A percentile compares a stretch with the other conserved stretches of the same genome.
These are phyloP conservation scores for Ogataea dorogensis DNA, from an alignment of 805 yeast species.

Conservation along the genomic window DNA sequence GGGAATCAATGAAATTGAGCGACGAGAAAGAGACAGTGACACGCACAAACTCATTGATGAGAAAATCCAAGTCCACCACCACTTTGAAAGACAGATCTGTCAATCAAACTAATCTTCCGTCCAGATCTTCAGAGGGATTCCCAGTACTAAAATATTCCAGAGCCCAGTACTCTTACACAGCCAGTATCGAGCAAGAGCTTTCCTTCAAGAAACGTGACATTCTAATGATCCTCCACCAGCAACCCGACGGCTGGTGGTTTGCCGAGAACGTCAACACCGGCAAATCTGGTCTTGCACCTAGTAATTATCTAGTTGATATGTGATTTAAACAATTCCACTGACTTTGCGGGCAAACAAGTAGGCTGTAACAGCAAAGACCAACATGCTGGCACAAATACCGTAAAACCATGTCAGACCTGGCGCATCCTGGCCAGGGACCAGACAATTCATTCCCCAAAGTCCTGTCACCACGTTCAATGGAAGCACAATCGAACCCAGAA, in stretches of 20 bases:
- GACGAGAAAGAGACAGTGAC: conserved; percentile 5
- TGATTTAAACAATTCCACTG: conserved; percentile 31
- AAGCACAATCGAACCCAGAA: conserved; percentile 89
- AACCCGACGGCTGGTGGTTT: conserved; percentile 77
- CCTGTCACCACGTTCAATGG: conserved; percentile 97
- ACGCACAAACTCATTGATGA: conserved; percentile 16
- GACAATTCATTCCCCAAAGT: conserved; percentile 97
- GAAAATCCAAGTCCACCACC: conserved; percentile 33
- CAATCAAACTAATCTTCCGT: conserved; percentile 40
- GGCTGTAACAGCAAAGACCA: conserved; percentile 44
- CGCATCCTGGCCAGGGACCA: conserved; percentile 87
- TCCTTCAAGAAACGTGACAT: conserved; percentile 58
- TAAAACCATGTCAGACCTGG: conserved; percentile 68
- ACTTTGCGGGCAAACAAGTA: conserved; percentile 48
- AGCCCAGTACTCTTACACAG: conserved; percentile 58
- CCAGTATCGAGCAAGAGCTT: conserved; percentile 60
- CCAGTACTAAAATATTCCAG: conserved; percentile 50
- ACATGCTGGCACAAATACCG: conserved; percentile 46
- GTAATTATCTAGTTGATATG: conserved; percentile 47
- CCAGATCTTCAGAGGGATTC: conserved; percentile 50
- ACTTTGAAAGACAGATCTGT: conserved; percentile 24
- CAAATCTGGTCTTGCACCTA: conserved; percentile 60
- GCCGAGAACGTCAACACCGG: conserved; percentile 51
- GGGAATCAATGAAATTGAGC: conserved; percentile 33
- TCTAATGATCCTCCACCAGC: conserved; percentile 51